Base-by-base conservation (phyloP, 495 filamentous ascomycete genomes). In the Elasticomyces elasticus region DNA sequence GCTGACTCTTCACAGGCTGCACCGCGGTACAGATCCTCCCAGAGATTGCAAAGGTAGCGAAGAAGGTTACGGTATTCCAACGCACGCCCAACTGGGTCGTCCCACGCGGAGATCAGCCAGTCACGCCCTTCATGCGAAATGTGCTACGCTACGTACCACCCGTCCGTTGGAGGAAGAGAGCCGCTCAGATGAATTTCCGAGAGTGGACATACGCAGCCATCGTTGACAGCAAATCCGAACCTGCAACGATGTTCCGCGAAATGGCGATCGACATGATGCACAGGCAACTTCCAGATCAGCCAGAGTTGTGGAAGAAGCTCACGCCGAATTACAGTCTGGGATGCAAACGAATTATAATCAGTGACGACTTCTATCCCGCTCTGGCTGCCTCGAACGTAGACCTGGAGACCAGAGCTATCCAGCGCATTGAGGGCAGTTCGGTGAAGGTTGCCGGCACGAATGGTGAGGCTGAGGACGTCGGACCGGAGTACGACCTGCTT, bases 1-100 rank as follows among this genome's bases (percentile, higher is more conserved):
- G 24, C 37, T 49, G 47, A 47, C 38, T 3, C 27, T 2, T 25
- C 12, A 11, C 71, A 72, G 81, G 84, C 22, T 81, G 83, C 19
- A 85, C 82, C 17, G 78, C 78, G 10, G 82, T 79, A n/a, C 85
- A 87, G 62, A 85, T 87, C 57, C 72, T 84, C 22, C 82, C 84
- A 13, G 76, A 76, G 41, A 69, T 86, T 25, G 78, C 79, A 43
- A 77, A 77, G 45, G 55, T 75, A 5, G 74, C 76, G 41, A 64
- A 74, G n/a, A 65, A 73, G 11, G 66, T 85, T 5, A 80, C 76
- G 0, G 76, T 85, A 42, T 87, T 82, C 63, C 80, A 86, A 54
- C 74, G 84, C 11, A 82, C 78, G 1, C 81, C 82, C 3, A 84
- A 84, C 44, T 87, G 82, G 82, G 71, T 87, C 13, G 68, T 73